Evolutionary conservation across 495 filamentous ascomycete species (phyloP).

Genomic region (Xanthoparmelia taractica): DNA sequence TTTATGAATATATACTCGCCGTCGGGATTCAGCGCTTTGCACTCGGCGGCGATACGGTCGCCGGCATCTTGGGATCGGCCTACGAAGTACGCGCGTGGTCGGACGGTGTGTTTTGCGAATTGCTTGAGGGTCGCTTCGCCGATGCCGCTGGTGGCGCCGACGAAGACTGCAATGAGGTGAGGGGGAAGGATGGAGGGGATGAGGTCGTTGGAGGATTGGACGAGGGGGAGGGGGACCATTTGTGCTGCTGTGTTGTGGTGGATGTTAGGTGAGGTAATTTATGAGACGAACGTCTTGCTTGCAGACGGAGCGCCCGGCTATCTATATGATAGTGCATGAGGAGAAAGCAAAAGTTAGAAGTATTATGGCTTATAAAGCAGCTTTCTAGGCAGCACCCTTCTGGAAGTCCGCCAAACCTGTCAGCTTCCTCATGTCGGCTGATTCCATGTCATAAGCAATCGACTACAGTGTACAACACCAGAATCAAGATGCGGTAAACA

Average conservation of each 20-base stretch:
- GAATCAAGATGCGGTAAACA: no score
- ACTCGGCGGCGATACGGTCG: slow-evolving; percentile 41
- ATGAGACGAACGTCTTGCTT: neutral
- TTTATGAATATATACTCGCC: slow-evolving; percentile 14
- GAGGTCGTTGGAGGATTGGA: slow-evolving; percentile 25
- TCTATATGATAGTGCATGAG: no score
- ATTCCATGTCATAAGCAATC: no score
- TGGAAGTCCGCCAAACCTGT: no score
- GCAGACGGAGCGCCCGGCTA: no score
- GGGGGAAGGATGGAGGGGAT: slow-evolving; percentile 17
- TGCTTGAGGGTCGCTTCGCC: slow-evolving; percentile 50
- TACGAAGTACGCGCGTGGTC: slow-evolving; percentile 36
- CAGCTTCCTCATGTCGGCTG: no score
- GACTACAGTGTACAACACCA: no score
- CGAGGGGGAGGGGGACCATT: slow-evolving; percentile 25
- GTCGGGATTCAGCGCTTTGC: slow-evolving; percentile 26
- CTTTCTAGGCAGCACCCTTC: no score
- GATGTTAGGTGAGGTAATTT: neutral
- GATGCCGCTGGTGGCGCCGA: slow-evolving; percentile 60
- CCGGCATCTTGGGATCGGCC: slow-evolving; percentile 32
- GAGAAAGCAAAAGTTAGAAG: no score
- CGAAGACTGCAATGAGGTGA: slow-evolving; percentile 35
- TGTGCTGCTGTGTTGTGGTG: no score
- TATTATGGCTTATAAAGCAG: no score
- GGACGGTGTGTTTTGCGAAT: slow-evolving; percentile 44